Base-by-base conservation (phyloP, 805 yeast species). In the Kurtzmaniella fragi region DNA sequence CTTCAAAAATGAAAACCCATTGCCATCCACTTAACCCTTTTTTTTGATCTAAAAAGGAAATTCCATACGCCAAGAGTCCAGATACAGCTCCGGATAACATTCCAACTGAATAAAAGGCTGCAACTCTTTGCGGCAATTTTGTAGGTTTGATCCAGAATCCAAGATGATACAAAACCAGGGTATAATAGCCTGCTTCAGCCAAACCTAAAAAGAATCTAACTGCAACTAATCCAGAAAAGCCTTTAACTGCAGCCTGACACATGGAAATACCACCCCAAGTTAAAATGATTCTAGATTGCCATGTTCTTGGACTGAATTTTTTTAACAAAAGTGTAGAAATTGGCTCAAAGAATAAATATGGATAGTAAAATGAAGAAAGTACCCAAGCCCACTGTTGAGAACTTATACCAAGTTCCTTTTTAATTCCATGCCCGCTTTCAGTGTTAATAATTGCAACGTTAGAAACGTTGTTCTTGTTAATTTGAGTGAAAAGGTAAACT, bases 51-150 rank as follows among this genome's bases (percentile, higher is more conserved):
- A 44, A 30, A 30, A 36, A 36, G 11, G 43, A 39, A 12, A 50
- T 34, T 2, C 49, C 53, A 40, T 48, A 51, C 3, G 58, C 53
- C n/a, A 55, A 27, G 12, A 53, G 34, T 1, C 56, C 60, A 11
- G 52, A 38, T 9, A 55, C 31, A 10, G 54, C 49, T 16, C 49
- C 49, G 13, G 58, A 44, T 25, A 57, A 35, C 29, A 50, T 45
- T 5, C 57, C 56, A 4, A 47, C 44, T 7, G 45, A 47, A 31
- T 46, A 50, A 37, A 54, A 47, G 31, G 51, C 38, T 3, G 57
- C 53, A 34, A 48, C 47, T 40, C 60, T 48, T n/a, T 44, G 37
- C 3, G 49, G 47, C 26, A 52, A 32, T 36, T 53, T 54, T 25
- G 44, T 45, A 15, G 52, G 49, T 33, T 43, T 45, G 32, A 53